Conservation (phyloP, 306 rosid genomes). For the Prunus kanzakura region DNA sequence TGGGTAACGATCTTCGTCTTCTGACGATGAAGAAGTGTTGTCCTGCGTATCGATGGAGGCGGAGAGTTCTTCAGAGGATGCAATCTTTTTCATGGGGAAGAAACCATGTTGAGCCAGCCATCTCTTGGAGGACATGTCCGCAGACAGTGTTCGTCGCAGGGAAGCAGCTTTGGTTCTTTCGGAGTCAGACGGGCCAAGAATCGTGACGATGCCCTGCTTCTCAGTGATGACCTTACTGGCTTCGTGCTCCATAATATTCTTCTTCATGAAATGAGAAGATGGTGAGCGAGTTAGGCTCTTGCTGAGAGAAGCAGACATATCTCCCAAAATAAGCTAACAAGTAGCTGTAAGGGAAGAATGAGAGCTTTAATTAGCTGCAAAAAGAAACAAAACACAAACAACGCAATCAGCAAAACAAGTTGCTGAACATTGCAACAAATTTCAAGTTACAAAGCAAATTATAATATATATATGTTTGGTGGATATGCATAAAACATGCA, state of each 20-base stretch:
- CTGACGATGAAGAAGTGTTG: constrained; percentile 30
- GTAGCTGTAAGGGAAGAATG: not conserved
- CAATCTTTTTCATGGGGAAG: constrained; percentile 48
- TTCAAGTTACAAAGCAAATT: constrained; percentile 35
- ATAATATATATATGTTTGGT: not conserved
- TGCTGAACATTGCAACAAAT: constrained; percentile 2
- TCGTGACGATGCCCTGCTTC: constrained; percentile 67
- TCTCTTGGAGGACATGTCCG: constrained; percentile 85
- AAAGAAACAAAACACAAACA: constrained; percentile 1
- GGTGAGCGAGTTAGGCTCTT: constrained; percentile 24
- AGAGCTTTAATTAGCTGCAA: constrained; percentile 32
- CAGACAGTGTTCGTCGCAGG: constrained; percentile 73
- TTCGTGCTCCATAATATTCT: constrained; percentile 13
- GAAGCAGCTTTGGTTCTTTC: constrained; percentile 43
- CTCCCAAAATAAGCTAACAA: not conserved
- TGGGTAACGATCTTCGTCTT: constrained; percentile 26
- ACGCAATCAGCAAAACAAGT: not conserved
- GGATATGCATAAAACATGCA: constrained; percentile 15
- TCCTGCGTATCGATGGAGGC: constrained; percentile 1
- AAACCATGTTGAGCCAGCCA: constrained; percentile 60
- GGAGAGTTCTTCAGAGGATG: constrained; percentile 48
- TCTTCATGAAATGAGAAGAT: constrained; percentile 20
- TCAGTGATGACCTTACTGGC: not conserved
- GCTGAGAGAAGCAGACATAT: constrained; percentile 36
- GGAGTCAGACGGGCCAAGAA: constrained; percentile 43